These are phyloP conservation scores for Begonia loranthoides DNA, from an alignment of 306 rosid genomes.

Conservation along the genomic window DNA sequence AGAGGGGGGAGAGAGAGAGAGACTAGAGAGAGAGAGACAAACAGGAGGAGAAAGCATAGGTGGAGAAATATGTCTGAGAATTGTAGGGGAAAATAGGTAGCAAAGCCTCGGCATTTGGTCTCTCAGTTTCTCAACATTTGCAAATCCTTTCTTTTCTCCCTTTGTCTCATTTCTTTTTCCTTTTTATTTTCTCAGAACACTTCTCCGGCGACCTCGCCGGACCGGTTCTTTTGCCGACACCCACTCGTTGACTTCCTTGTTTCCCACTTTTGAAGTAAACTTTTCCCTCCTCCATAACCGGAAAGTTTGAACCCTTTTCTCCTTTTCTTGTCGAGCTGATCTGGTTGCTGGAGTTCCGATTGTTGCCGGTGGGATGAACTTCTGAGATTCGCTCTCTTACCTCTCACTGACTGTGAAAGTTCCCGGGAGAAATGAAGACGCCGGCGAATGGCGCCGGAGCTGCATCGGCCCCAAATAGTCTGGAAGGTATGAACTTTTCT, in stretches of 20 bases:
- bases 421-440: conserved; percentile 44
- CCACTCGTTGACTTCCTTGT: not conserved
- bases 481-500: no score
- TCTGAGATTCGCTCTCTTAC: conserved; percentile 11
- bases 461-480: conserved; percentile 9
- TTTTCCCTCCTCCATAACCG: not conserved
- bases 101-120: conserved; percentile 46
- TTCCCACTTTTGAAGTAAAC: not conserved
- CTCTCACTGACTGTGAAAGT: not conserved
- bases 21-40: not conserved
- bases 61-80: conserved; percentile 17
- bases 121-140: conserved; percentile 17
- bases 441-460: conserved; percentile 32
- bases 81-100: conserved; percentile 42
- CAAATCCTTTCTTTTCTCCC: conserved; percentile 17
- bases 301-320: not conserved
- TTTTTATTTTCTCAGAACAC: conserved; percentile 5
- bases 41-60: not conserved
- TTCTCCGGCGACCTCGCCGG: conserved; percentile 17
- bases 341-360: conserved; percentile 1
- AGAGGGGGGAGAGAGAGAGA: not conserved
- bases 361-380: conserved; percentile 12
- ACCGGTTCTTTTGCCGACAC: not conserved
- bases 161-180: conserved; percentile 11
- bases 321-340: conserved; percentile 12